These are phyloP conservation scores for Aspergillus conjunctus DNA, from an alignment of 495 filamentous ascomycete genomes.

Conservation along the genomic window DNA sequence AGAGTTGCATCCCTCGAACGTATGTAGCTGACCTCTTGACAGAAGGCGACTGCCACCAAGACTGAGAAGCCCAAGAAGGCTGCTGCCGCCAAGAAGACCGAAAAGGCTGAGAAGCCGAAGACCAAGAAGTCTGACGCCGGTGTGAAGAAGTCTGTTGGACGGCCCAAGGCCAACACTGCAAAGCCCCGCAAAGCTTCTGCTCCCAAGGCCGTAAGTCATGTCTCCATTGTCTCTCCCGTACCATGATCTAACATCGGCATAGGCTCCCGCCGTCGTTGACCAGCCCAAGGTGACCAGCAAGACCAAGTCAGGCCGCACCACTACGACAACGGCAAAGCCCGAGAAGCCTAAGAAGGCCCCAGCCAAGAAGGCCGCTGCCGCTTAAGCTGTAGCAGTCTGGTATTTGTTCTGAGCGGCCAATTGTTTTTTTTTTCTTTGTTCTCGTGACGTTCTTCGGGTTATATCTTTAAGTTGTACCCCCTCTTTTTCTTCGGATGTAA, in stretches of 20 bases:
- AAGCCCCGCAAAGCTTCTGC: slow-evolving; percentile 53
- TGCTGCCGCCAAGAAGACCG: slow-evolving; percentile 39
- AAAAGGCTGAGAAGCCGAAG: slow-evolving; percentile 51
- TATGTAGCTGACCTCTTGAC: slow-evolving; percentile 27
- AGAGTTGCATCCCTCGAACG: background rate
- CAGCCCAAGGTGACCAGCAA: slow-evolving; percentile 74
- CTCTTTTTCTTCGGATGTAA: slow-evolving; percentile 31
- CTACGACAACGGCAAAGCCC: slow-evolving; percentile 72
- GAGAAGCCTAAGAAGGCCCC: slow-evolving; percentile 60
- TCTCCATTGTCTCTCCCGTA: background rate
- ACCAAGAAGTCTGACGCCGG: slow-evolving; percentile 29
- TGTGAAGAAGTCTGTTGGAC: slow-evolving; percentile 36
- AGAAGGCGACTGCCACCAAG: slow-evolving; percentile 46
- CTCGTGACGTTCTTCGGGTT: slow-evolving; percentile 31
- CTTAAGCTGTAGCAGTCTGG: slow-evolving; percentile 10
- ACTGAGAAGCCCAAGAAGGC: slow-evolving; percentile 46
- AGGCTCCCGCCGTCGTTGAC: slow-evolving; percentile 70
- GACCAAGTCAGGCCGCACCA: slow-evolving; percentile 90
- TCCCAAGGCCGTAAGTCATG: slow-evolving; percentile 42
- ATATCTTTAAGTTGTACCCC: slow-evolving; percentile 33
- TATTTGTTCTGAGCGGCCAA: slow-evolving; percentile 26
- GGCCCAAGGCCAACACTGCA: slow-evolving; percentile 57
- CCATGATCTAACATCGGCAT: slow-evolving; percentile 19
- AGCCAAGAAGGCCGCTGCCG: slow-evolving; percentile 50
- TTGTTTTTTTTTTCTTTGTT: slow-evolving; percentile 35